phyloP scores from a whole-genome alignment of 140 eudicot species.

The Cichorium intybus region DNA sequence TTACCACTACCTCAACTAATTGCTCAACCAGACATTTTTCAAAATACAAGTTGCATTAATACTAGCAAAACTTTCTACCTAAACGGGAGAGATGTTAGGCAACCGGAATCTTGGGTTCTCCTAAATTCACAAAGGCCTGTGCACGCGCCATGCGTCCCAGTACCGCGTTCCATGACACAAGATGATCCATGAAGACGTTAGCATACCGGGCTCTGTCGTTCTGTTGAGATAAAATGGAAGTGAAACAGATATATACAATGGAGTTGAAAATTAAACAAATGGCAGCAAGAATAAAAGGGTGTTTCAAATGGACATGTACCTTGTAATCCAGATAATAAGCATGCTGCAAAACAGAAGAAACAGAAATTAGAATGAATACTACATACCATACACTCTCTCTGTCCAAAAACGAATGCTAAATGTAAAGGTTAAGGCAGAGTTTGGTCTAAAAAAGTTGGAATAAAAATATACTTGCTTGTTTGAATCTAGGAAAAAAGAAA shows the following conservation, averaged over 20 bases:
- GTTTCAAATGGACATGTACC: slow-evolving; percentile 40
- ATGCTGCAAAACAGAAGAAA: slow-evolving; percentile 67
- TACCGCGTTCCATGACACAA: slow-evolving; percentile 88
- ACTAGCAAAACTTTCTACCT: slow-evolving; percentile 30
- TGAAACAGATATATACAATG: neutral
- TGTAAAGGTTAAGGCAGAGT: neutral
- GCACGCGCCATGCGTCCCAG: slow-evolving; percentile 76
- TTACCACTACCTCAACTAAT: slow-evolving; percentile 13
- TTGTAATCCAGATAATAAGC: slow-evolving; percentile 93
- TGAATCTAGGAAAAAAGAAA: too few species aligned
- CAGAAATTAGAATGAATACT: slow-evolving; percentile 10
- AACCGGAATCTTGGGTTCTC: slow-evolving; percentile 92
- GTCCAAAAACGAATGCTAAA: slow-evolving; percentile 3
- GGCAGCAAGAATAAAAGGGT: neutral
- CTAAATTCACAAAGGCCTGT: slow-evolving; percentile 86
- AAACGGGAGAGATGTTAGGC: slow-evolving; percentile 40
- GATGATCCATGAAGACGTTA: slow-evolving; percentile 72
- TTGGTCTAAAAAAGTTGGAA: neutral
- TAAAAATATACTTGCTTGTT: neutral
- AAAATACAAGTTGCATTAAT: neutral
- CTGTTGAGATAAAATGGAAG: slow-evolving; percentile 28
- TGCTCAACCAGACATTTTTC: slow-evolving; percentile 1
- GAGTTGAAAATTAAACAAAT: neutral
- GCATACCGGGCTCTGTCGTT: slow-evolving; percentile 68
- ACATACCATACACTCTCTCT: neutral